These are phyloP conservation scores for Cunninghamia lanceolata DNA, from an alignment of 75 land plant genomes.

Conservation along the genomic window DNA sequence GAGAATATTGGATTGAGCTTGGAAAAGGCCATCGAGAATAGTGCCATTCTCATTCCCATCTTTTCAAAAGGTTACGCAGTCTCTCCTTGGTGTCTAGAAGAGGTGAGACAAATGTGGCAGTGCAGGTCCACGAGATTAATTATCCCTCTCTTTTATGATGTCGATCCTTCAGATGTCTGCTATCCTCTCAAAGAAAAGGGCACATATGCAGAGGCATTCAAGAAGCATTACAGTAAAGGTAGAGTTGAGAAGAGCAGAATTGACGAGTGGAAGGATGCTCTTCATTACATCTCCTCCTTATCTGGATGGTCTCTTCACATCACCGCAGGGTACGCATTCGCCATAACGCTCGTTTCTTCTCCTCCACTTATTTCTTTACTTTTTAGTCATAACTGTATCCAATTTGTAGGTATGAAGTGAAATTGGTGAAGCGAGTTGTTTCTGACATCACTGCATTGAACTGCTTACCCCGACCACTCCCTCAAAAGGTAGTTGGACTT, in stretches of 20 bases:
- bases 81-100: neutral
- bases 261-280: neutral
- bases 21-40: neutral
- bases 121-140: neutral
- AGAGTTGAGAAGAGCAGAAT: neutral
- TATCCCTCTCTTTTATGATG: neutral
- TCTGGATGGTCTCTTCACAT: neutral
- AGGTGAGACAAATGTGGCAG: neutral
- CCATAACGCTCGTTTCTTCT: neutral
- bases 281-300: neutral
- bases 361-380: neutral
- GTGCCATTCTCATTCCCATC: neutral
- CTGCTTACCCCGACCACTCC: too few relatives aligned
- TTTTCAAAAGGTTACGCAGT: neutral
- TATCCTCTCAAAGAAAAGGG: neutral
- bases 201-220: neutral
- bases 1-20: neutral
- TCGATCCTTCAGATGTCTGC: neutral
- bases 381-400: neutral
- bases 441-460: neutral
- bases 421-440: neutral
- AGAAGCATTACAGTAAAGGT: neutral
- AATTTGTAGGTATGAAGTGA: neutral
- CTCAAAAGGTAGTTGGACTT: too few relatives aligned
- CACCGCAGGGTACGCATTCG: neutral